Evolutionary conservation across 768 basidiomycete species (phyloP).

Genomic region (Phylloporus arenicola): DNA sequence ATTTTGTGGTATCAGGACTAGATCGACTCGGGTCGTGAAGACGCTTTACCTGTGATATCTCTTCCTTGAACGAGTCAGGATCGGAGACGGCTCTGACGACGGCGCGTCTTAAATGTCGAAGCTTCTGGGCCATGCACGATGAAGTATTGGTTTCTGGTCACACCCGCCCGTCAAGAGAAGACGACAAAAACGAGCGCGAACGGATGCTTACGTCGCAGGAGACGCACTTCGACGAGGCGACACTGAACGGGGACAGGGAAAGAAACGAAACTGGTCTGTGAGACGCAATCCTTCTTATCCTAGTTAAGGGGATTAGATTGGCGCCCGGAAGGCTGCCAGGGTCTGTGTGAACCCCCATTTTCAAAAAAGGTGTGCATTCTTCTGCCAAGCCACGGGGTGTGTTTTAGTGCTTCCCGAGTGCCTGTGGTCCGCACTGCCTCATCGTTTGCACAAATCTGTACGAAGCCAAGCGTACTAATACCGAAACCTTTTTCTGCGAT

Average conservation of each 20-base stretch:
- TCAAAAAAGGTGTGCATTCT: background rate
- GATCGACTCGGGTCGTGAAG: background rate
- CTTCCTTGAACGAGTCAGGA: slow-evolving; percentile 6
- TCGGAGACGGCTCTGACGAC: slow-evolving; percentile 20
- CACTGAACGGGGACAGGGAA: background rate
- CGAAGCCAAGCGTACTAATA: too few relatives aligned
- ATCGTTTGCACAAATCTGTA: too few relatives aligned
- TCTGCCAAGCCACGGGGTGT: background rate
- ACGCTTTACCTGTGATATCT: slow-evolving; percentile 2
- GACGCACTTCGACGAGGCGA: background rate
- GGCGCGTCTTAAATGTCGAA: slow-evolving; percentile 9
- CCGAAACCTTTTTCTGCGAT: background rate
- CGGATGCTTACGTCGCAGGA: background rate
- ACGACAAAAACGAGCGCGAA: background rate
- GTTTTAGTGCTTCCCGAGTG: too few relatives aligned
- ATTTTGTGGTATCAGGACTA: background rate
- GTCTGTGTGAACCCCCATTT: background rate
- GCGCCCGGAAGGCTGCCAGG: background rate
- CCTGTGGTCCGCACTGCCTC: too few relatives aligned
- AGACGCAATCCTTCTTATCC: background rate
- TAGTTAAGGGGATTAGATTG: background rate
- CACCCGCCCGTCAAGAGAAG: background rate
- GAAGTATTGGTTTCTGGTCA: background rate
- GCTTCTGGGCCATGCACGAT: slow-evolving; percentile 6
- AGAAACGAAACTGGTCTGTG: background rate